Evolutionary conservation across 2,329 filamentous ascomycete genomes (phyloP), one percentile per base, ranked within the genome.

Genomic region (Ophiostoma ips): DNA sequence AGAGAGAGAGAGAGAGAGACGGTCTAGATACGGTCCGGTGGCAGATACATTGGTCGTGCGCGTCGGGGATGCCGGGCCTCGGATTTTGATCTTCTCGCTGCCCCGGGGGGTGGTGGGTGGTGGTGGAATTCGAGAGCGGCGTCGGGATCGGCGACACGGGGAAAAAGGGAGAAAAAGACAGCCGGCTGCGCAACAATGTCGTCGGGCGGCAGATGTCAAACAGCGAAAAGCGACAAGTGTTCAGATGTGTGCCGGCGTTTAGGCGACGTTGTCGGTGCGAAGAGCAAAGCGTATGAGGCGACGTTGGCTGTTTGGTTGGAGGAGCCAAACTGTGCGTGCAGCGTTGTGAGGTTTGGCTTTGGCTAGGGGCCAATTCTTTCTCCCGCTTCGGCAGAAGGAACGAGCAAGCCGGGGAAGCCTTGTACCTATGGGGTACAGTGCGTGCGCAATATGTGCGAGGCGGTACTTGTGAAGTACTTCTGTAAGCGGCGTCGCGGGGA

Each of bases 41-140:
- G 36, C 38, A 36, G 51, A 51, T 30, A 49, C 53, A 55, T 53
- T 41, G 44, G 47, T 47, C 24, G 21, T 35, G 7, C 7, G 16
- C n/a, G 19, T 24, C n/a, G 16, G 30, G 6, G 18, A 18, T 16
- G n/a, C n/a, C 16, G 18, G 5, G 37, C n/a, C n/a, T n/a, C n/a
- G n/a, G n/a, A n/a, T n/a, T n/a, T n/a, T n/a, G n/a, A n/a, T n/a
- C n/a, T n/a, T n/a, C n/a, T n/a, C n/a, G n/a, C n/a, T n/a, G n/a
- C n/a, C n/a, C n/a, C n/a, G n/a, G n/a, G n/a, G n/a, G n/a, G n/a
- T n/a, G n/a, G n/a, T n/a, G n/a, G n/a, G n/a, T n/a, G n/a, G 19
- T 21, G 36, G 44, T 24, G 5, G 38, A n/a, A n/a, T n/a, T 41
- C 30, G 30, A 31, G 38, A 28, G 24, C 19, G 38, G 38, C 21